Evolutionary conservation across 805 yeast genomes (phyloP), one percentile per base, ranked within the genome.

Genomic region (Candida lessepsii): DNA sequence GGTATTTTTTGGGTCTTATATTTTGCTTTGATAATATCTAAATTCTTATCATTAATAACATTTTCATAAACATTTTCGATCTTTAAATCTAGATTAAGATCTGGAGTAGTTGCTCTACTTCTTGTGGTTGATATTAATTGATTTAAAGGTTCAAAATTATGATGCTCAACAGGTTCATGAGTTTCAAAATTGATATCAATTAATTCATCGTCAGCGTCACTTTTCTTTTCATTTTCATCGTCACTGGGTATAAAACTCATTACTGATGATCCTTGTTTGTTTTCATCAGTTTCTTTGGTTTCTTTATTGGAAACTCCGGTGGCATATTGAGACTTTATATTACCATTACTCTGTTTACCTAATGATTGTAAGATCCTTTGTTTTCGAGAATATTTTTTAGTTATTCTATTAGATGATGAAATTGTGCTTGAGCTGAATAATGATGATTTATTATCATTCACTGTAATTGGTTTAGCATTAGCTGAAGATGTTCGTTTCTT

Each of bases 1-100:
- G 67, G 66, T 4, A 59, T 46, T 5, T 42, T 35, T 5, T 39
- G 35, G 6, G 39, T 30, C 16, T 45, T 42, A 43, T 41, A 58
- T 36, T 51, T 48, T 21, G 39, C 40, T 26, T 39, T 48, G 4
- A 54, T 40, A 6, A 36, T 42, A 4, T 39, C 49, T 10, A 46
- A 45, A 10, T 32, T 26, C 14, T 34, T 36, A 3, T 20, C 11
- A 3, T 19, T 17, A 9, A 39, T 17, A 4, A 34, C 21, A 20
- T 32, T 24, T 9, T 15, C 27, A 10, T 8, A 10, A 10, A 27
- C 4, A 14, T n/a, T n/a, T 14, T 8, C 10, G n/a, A n/a, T 16
- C 20, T 28, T 9, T 9, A 28, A 16, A 16, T 28, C 25, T 18
- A 11, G 5, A 9, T 32, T 14, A 11, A 21, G 4, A 5, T 14